phyloP scores from a whole-genome alignment of 192 early-diverging fungal genomes.

The Pilaira anomala region DNA sequence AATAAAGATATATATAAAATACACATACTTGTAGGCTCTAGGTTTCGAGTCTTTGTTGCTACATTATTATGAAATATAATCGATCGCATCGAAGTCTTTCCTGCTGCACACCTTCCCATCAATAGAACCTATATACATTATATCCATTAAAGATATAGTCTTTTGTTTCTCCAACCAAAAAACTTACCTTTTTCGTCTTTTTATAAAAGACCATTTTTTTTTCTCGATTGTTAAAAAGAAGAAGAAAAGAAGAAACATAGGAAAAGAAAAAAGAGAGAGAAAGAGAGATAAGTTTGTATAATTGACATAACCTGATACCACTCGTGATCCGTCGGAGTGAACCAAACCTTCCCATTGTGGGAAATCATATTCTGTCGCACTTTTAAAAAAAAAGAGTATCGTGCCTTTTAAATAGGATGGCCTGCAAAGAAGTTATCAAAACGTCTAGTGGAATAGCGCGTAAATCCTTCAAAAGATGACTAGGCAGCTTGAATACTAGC shows the following conservation, averaged over 20 bases:
- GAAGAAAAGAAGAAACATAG: too few species aligned
- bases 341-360: too few species aligned
- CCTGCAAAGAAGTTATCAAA: too few species aligned
- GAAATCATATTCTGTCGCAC: too few species aligned
- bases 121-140: conserved; percentile 4
- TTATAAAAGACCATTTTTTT: background rate
- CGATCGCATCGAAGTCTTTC: conserved; percentile 16
- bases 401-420: too few species aligned
- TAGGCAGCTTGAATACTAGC: too few species aligned
- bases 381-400: too few species aligned
- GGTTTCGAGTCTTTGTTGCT: conserved; percentile 2
- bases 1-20: background rate
- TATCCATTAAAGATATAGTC: background rate
- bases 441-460: too few species aligned
- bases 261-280: background rate
- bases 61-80: conserved; percentile 15
- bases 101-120: conserved; percentile 8
- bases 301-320: conserved; percentile 16
- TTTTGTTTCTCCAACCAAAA: background rate
- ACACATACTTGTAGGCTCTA: conserved; percentile 11
- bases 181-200: background rate
- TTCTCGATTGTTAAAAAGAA: too few species aligned
- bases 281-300: background rate
- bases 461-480: too few species aligned
- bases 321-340: conserved; percentile 14